Evolutionary conservation across 768 basidiomycete species (phyloP).

Genomic region (Mrakia gelida): DNA sequence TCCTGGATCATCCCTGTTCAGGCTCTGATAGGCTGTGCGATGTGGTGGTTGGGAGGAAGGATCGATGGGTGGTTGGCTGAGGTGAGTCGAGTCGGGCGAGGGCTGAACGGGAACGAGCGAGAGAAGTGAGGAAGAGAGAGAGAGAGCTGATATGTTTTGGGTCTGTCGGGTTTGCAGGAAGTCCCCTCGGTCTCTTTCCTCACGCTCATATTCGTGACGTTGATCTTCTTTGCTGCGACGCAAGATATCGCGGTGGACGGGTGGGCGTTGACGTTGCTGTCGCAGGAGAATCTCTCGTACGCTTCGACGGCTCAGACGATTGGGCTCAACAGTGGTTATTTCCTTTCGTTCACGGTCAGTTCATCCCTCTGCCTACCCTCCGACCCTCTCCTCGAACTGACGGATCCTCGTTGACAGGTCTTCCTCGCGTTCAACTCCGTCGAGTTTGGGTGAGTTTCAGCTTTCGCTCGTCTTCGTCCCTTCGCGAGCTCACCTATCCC

Average conservation of each 20-base stretch:
- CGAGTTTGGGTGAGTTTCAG: conserved; percentile 54
- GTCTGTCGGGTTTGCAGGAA: conserved; percentile 55
- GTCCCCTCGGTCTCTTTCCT: conserved; percentile 70
- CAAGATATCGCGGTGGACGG: conserved; percentile 98
- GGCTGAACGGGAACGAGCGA: too few relatives aligned
- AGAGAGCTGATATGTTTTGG: neutral
- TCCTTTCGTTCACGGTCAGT: conserved; percentile 78
- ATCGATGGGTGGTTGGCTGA: conserved; percentile 30
- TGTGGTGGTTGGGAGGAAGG: conserved; percentile 48
- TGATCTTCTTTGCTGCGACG: conserved; percentile 93
- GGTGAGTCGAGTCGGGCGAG: conserved; percentile 6
- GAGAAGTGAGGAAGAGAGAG: conserved; percentile 71
- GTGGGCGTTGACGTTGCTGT: conserved; percentile 59
- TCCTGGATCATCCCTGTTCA: conserved; percentile 99
- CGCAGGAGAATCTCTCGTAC: conserved; percentile 88
- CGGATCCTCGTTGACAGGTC: too few relatives aligned
- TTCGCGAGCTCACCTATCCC: too few relatives aligned
- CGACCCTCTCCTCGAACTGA: too few relatives aligned
- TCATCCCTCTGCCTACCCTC: too few relatives aligned
- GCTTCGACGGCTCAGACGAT: conserved; percentile 98
- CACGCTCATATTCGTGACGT: conserved; percentile 76
- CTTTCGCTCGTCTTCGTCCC: too few relatives aligned
- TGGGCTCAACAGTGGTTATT: conserved; percentile 90
- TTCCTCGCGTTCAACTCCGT: conserved; percentile 95
- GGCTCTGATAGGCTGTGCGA: conserved; percentile 70